Evolutionary conservation across 176 grass and related monocot species (phyloP).

Genomic region (Saccharum spontaneum): DNA sequence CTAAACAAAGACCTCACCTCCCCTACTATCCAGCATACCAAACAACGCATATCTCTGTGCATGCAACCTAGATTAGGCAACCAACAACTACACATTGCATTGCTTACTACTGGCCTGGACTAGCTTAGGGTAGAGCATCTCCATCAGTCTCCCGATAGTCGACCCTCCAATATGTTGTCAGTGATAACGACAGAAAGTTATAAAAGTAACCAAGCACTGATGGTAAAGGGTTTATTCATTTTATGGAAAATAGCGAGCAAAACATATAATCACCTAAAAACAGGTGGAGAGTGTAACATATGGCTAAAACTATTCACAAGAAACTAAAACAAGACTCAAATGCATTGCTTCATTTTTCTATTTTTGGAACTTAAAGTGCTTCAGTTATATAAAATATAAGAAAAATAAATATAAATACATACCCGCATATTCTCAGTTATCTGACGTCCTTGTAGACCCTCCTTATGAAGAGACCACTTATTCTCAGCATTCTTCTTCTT

Average conservation of each 20-base stretch:
- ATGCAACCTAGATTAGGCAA: not conserved
- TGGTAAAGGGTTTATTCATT: not conserved
- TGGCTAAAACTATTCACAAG: not conserved
- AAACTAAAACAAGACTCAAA: not conserved
- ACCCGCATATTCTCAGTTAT: conserved; percentile 76
- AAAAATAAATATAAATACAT: not conserved
- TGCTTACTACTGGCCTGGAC: not conserved
- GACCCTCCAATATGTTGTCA: not conserved
- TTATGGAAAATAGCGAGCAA: not conserved
- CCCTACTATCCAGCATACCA: not conserved
- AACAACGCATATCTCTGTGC: not conserved
- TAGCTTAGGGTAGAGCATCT: not conserved
- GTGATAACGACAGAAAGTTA: not conserved
- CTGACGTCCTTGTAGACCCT: conserved; percentile 81
- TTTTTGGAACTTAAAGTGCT: not conserved
- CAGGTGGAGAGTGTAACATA: not conserved
- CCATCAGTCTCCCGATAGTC: not conserved
- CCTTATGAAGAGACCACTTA: conserved; percentile 98
- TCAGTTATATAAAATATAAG: not conserved
- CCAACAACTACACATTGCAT: not conserved
- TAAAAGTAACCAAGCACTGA: not conserved
- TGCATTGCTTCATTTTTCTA: not conserved
- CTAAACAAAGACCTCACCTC: not conserved
- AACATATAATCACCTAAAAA: not conserved
- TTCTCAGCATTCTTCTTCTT: conserved; percentile 84